These are phyloP conservation scores for Angophora floribunda DNA, from an alignment of 345 rosid genomes.

Conservation along the genomic window DNA sequence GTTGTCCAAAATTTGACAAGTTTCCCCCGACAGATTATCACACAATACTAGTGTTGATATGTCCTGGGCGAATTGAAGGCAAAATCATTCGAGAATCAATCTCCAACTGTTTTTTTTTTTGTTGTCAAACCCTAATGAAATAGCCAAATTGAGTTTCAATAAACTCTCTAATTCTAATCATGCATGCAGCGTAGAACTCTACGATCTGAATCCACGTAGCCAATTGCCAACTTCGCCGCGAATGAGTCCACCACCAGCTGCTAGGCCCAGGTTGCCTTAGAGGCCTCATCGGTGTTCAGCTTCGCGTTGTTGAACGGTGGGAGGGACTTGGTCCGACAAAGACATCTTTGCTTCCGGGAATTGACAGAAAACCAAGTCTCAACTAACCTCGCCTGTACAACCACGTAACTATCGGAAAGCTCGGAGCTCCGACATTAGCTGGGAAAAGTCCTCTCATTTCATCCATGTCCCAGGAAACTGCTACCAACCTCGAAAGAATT, in stretches of 20 bases:
- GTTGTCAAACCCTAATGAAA: not conserved
- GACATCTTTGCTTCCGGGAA: no score
- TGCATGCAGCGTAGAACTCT: not conserved
- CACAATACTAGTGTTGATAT: not conserved
- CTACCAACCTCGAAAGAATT: no score
- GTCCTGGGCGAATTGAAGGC: not conserved
- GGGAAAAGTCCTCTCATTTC: not conserved
- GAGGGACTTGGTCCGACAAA: not conserved
- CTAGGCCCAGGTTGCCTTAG: not conserved
- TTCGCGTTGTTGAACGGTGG: not conserved
- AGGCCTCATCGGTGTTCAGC: not conserved
- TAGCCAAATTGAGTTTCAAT: not conserved
- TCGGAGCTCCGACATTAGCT: not conserved
- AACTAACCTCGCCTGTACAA: not conserved
- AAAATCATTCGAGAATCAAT: not conserved
- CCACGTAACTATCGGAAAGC: not conserved
- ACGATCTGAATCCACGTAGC: not conserved
- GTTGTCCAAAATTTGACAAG: not conserved
- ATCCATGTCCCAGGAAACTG: not conserved
- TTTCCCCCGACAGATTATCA: not conserved
- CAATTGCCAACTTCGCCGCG: not conserved
- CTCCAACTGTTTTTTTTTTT: not conserved
- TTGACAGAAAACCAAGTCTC: not conserved
- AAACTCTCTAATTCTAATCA: not conserved
- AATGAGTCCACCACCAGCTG: not conserved